phyloP scores from a whole-genome alignment of 306 rosid species.

The Pachyrhizus erosus region DNA sequence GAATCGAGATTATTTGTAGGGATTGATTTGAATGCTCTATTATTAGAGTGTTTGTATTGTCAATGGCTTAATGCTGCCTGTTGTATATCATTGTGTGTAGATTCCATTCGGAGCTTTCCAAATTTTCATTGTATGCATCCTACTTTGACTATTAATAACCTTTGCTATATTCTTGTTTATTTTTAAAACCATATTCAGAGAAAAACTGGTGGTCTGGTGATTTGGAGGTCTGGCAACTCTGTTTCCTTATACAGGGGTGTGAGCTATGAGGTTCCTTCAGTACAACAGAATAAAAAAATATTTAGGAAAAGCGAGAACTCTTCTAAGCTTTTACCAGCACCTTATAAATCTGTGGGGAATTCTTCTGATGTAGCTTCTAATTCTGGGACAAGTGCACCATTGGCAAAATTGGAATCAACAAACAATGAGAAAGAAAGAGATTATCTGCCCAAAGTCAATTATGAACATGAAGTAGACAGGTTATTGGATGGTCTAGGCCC shows the following conservation, averaged over 20 bases:
- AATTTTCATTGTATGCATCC: background rate
- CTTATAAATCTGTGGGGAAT: slow-evolving; percentile 40
- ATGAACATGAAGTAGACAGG: slow-evolving; percentile 83
- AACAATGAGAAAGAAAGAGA: slow-evolving; percentile 49
- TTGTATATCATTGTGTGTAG: background rate
- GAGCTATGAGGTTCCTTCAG: slow-evolving; percentile 80
- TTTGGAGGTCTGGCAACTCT: slow-evolving; percentile 98
- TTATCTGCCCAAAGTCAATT: slow-evolving; percentile 56
- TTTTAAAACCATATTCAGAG: slow-evolving; percentile 62
- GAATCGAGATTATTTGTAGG: slow-evolving; percentile 4
- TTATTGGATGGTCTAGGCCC: slow-evolving; percentile 86
- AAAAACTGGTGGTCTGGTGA: slow-evolving; percentile 96
- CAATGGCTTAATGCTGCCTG: background rate
- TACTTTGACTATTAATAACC: slow-evolving; percentile 24
- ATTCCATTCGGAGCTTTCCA: background rate
- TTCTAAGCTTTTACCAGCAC: slow-evolving; percentile 47
- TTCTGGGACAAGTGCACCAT: slow-evolving; percentile 36
- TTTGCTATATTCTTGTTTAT: slow-evolving; percentile 33
- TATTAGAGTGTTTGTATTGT: slow-evolving; percentile 9
- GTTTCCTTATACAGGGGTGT: slow-evolving; percentile 95
- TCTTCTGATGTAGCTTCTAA: slow-evolving; percentile 52
- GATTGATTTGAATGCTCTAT: slow-evolving; percentile 22
- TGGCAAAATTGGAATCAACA: slow-evolving; percentile 48
- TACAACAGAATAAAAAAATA: slow-evolving; percentile 60
- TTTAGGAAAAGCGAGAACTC: slow-evolving; percentile 54